Percentiles rank a stretch among this genome's conserved stretches.
Evolutionary conservation across 2,329 filamentous ascomycete species (phyloP).

Genomic region (Dothistroma septosporum): DNA sequence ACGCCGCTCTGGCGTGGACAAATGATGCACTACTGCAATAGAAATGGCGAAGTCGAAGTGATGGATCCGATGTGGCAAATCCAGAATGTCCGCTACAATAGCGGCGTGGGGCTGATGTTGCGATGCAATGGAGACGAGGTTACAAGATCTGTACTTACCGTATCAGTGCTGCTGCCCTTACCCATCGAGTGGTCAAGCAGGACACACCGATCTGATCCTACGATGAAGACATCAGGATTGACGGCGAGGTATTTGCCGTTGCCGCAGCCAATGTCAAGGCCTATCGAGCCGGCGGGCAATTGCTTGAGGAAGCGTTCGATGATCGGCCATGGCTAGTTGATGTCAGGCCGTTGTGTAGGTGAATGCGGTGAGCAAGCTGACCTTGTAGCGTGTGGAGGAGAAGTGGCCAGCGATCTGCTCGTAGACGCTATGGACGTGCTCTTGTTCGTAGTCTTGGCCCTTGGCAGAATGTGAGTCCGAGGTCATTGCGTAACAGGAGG

Average conservation of each 20-base stretch:
- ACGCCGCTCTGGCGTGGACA: conserved; percentile 72
- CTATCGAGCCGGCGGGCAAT: conserved; percentile 66
- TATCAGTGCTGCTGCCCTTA: conserved; percentile 13
- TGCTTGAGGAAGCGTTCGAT: conserved; percentile 71
- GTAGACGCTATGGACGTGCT: conserved; percentile 90
- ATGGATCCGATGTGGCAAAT: conserved; percentile 67
- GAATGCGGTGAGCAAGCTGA: conserved; percentile 30
- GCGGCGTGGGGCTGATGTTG: conserved; percentile 61
- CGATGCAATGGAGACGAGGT: conserved; percentile 55
- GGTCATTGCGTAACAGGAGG: not conserved
- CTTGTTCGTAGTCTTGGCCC: conserved; percentile 67
- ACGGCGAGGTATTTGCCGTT: conserved; percentile 93
- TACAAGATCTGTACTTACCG: conserved; percentile 49
- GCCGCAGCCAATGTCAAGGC: conserved; percentile 88
- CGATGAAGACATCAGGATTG: conserved; percentile 70
- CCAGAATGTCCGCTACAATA: conserved; percentile 75
- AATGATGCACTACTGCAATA: conserved; percentile 90
- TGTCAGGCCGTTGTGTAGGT: not conserved
- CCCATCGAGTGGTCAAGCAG: not conserved
- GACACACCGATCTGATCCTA: conserved; percentile 79
- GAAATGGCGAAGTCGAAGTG: conserved; percentile 85
- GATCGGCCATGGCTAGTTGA: conserved; percentile 82
- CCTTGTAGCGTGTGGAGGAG: conserved; percentile 71
- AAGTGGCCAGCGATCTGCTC: conserved; percentile 81
- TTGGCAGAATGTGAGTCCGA: not conserved